phyloP scores from a whole-genome alignment of 768 basidiomycete genomes.

The Boletus tomentosulus region DNA sequence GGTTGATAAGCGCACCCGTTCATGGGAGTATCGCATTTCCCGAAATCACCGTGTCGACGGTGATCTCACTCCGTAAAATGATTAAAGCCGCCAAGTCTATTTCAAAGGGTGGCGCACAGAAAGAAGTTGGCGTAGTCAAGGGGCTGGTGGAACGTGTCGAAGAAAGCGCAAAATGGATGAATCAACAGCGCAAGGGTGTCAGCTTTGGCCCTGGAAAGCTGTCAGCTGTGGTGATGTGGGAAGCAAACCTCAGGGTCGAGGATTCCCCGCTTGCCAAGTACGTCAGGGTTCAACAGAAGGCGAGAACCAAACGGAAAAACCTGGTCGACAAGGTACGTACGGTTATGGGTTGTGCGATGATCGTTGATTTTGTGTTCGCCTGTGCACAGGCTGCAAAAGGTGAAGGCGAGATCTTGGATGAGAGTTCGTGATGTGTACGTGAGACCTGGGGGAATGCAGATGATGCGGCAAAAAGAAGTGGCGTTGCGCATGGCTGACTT shows the following conservation, averaged over 20 bases:
- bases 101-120: constrained; percentile 34
- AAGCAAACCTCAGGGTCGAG: constrained; percentile 53
- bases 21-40: constrained; percentile 92
- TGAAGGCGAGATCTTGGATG: constrained; percentile 65
- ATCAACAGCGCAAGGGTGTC: constrained; percentile 63
- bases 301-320: constrained; percentile 66
- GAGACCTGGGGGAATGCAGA: neutral
- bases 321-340: constrained; percentile 67
- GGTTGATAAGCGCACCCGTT: constrained; percentile 65
- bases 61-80: constrained; percentile 65
- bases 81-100: constrained; percentile 58
- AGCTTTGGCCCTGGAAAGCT: constrained; percentile 72
- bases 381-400: constrained; percentile 61
- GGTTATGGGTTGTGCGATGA: neutral
- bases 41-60: constrained; percentile 79
- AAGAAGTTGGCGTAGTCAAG: constrained; percentile 65
- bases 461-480: neutral
- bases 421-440: constrained; percentile 15
- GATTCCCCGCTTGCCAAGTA: constrained; percentile 80
- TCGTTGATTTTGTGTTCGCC: constrained; percentile 15
- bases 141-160: constrained; percentile 83
- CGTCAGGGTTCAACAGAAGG: constrained; percentile 75
- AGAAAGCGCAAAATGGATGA: constrained; percentile 76
- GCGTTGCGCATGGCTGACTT: neutral
- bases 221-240: constrained; percentile 70